Evolutionary conservation across 352 stramenopile species (phyloP), one percentile per base, ranked within the genome.

Genomic region (Phytophthora ohioensis): DNA sequence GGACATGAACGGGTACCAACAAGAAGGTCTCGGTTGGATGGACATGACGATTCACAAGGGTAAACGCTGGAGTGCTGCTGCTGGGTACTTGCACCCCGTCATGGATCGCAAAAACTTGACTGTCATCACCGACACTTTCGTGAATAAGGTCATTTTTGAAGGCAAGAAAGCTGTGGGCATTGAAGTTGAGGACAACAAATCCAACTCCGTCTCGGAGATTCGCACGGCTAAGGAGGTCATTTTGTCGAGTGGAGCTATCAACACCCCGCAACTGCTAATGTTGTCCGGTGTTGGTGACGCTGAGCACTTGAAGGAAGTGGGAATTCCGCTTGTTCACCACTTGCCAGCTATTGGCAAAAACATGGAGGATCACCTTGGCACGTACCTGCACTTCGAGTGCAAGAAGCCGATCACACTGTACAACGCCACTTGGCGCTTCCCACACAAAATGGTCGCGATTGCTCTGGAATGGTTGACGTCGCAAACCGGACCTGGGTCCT

Each of bases 361-460:
- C 74, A 88, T 96, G 79, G 87, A 96, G 64, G 89, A 96, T 54
- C 89, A 96, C 60, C 52, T 96, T 34, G 89, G 92, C 15, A 71
- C 90, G 36, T 93, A 95, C 69, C 71, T 97, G 32, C 85, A 96
- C 57, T 96, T 92, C 74, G 47, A 78, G 51, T 95, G 85, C 76
- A 92, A 89, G 42, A 84, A 95, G 73, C 88, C 88, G n/a, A 93
- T 95, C 56, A 95, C 87, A 43, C 84, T 97, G 12, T 89, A 95
- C 73, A 91, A 93, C 49, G 84, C 90, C 5, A 93, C 86, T 17
- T 91, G 81, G 74, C 85, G 85, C 49, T 94, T 93, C 67, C 87
- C 87, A 1, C 86, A 94, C 73, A 92, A 93, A 42, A 91, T 94
- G 84, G 67, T 91, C n/a, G 60, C 60, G 45, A 94, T 94, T 52